phyloP scores from a whole-genome alignment of 2,329 filamentous ascomycete species.

The Fusarium buharicum region DNA sequence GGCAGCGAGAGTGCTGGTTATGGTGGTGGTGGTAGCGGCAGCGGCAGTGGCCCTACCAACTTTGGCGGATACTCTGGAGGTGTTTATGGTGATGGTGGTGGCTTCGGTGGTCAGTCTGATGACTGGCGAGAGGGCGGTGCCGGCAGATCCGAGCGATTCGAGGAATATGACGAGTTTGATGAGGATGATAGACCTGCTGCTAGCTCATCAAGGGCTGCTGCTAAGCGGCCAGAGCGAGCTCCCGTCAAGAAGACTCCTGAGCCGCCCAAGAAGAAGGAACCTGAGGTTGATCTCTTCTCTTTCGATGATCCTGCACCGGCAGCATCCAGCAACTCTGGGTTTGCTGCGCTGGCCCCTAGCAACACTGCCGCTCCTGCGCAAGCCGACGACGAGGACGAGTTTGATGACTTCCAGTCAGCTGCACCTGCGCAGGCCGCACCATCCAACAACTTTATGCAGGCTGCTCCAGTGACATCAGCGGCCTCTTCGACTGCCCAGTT shows the following conservation, averaged over 20 bases:
- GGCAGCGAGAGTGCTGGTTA: slow-evolving; percentile 85
- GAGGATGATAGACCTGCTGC: slow-evolving; percentile 68
- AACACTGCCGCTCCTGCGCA: slow-evolving; percentile 46
- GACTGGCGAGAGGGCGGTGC: slow-evolving; percentile 73
- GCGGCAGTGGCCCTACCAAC: slow-evolving; percentile 42
- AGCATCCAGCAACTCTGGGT: slow-evolving; percentile 57
- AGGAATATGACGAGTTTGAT: slow-evolving; percentile 97
- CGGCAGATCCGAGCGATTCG: slow-evolving; percentile 78
- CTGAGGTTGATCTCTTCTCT: slow-evolving; percentile 91
- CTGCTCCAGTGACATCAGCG: slow-evolving; percentile 61
- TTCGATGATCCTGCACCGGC: slow-evolving; percentile 81
- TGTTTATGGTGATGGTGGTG: slow-evolving; percentile 96
- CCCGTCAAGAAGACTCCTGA: slow-evolving; percentile 62
- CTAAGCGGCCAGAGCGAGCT: slow-evolving; percentile 48
- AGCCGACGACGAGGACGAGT: slow-evolving; percentile 79
- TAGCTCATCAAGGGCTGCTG: slow-evolving; percentile 59
- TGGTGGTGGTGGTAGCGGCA: slow-evolving; percentile 59
- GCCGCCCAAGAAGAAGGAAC: slow-evolving; percentile 81
- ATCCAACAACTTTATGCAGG: slow-evolving; percentile 49
- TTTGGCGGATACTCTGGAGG: slow-evolving; percentile 73
- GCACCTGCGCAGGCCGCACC: slow-evolving; percentile 65
- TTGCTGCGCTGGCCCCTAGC: slow-evolving; percentile 56
- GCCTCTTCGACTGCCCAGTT: slow-evolving; percentile 72
- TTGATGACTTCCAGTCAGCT: slow-evolving; percentile 97
- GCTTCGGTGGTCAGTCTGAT: slow-evolving; percentile 81